Evolutionary conservation across 306 rosid genomes (phyloP), one percentile per base, ranked within the genome.

Genomic region (Casuarina equisetifolia): DNA sequence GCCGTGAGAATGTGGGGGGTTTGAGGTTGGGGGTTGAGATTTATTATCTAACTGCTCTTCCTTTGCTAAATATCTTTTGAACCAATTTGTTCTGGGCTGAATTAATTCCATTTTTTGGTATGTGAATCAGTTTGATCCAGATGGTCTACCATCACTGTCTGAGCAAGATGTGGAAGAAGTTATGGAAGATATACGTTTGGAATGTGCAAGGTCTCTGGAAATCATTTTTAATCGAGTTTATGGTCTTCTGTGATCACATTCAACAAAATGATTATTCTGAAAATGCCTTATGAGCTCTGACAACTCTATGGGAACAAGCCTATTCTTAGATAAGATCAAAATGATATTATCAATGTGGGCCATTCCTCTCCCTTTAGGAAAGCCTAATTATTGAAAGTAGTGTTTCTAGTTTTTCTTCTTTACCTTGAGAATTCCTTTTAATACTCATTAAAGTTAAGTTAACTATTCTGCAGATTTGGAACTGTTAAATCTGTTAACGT

Each of bases 181-280:
- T 74, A 78, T 91, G 83, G 96, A 88, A 85, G 99, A 95, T 77
- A 80, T 95, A 74, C 96, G 99, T 42, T 78, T 87, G 85, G 99
- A 95, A 83, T 95, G 99, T 87, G 88, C 96, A 81, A 92, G 99
- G 98, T 95, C 74, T 86, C 43, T 10, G 77, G 85, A 63, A 81
- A 19, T 38, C 16, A 69, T 55, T 45, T 81, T 38, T 43, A 39
- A 69, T 78, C 79, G 49, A 52, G 79, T 44, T 76, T 80, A 71
- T 11, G 8, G 11, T 63, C 3, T 40, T 67, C 35, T 17, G 48
- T 67, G 40, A 16, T 67, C 71, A 10, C 7, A 61, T 61, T 61
- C n/a, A 61, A 6, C 36, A 55, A 35, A 55, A 55, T 5, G 9
- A 25, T 17, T n/a, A 35, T 55, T 32, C 3, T 25, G 48, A 55